Conservation (phyloP, 2,329 filamentous ascomycete species). For the Endothia cerciana region DNA sequence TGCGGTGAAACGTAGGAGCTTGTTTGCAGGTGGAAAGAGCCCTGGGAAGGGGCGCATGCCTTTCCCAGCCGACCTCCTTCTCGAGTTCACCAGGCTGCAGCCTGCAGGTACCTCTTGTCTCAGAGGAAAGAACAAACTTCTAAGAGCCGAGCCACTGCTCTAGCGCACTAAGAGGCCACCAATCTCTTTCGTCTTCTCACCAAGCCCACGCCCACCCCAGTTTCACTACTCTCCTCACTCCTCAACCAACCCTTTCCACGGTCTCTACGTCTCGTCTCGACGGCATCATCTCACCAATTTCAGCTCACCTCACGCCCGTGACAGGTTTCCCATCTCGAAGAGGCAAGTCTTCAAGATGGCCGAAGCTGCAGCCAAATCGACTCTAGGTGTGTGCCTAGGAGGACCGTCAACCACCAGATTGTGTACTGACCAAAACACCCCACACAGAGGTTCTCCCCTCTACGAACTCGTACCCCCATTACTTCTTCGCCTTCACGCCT, state of each 20-base stretch:
- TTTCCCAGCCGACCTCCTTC: not conserved
- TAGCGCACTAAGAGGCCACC: too few relatives aligned
- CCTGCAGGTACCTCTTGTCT: not conserved
- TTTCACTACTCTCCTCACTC: not conserved
- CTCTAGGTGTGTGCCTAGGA: not conserved
- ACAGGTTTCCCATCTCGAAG: not conserved
- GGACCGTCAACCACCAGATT: not conserved
- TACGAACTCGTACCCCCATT: not conserved
- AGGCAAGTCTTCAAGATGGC: not conserved
- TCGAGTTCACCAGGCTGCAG: not conserved
- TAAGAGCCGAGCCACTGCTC: too few relatives aligned
- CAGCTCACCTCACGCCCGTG: not conserved
- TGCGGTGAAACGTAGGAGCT: not conserved
- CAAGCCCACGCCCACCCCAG: not conserved
- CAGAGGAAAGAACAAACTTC: too few relatives aligned
- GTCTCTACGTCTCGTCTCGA: not conserved
- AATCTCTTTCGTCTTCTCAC: not conserved
- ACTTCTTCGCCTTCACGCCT: slow-evolving; percentile 22
- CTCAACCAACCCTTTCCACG: not conserved
- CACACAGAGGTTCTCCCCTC: slow-evolving; percentile 10
- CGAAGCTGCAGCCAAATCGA: not conserved
- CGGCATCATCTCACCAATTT: not conserved
- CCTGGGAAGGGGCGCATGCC: not conserved
- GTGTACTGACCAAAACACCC: not conserved
- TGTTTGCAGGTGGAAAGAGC: not conserved